Percentiles rank a stretch among this genome's conserved stretches.
These are phyloP conservation scores for Phycomyces blakesleeanus DNA, from an alignment of 192 early-diverging fungal genomes.

Conservation along the genomic window DNA sequence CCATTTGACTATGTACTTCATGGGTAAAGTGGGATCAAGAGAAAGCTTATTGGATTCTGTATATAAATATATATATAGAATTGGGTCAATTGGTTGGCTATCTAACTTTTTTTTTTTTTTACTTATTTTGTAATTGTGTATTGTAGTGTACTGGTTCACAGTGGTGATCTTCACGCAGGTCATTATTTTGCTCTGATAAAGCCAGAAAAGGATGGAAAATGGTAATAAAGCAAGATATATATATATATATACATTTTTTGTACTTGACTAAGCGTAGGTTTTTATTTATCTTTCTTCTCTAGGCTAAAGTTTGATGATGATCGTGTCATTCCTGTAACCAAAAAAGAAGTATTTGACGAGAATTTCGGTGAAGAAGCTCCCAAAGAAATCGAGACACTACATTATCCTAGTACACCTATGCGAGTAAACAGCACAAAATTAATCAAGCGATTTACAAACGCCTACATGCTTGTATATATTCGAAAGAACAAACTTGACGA, in stretches of 20 bases:
- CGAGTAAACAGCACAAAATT: slow-evolving; percentile 38
- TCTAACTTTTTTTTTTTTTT: not conserved
- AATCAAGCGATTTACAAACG: slow-evolving; percentile 88
- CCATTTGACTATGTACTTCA: slow-evolving; percentile 82
- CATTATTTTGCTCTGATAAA: slow-evolving; percentile 93
- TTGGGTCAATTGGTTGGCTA: not conserved
- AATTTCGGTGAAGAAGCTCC: slow-evolving; percentile 84
- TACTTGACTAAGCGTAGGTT: not conserved
- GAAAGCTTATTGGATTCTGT: too few species aligned
- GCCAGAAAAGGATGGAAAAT: slow-evolving; percentile 76
- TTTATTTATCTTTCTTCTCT: not conserved
- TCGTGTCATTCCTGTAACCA: slow-evolving; percentile 76
- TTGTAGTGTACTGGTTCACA: slow-evolving; percentile 90
- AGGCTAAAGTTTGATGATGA: slow-evolving; percentile 94
- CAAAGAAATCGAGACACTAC: slow-evolving; percentile 28
- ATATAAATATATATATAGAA: too few species aligned
- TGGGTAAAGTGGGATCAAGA: slow-evolving; percentile 51
- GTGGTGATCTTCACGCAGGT: slow-evolving; percentile 87
- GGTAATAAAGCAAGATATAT: slow-evolving; percentile 47
- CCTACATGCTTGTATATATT: slow-evolving; percentile 99
- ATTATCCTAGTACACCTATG: not conserved
- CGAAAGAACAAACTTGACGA: slow-evolving; percentile 70
- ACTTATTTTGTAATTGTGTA: not conserved
- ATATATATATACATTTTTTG: too few species aligned
- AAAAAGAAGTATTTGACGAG: slow-evolving; percentile 88